Evolutionary conservation across 805 yeast genomes (phyloP), one percentile per base, ranked within the genome.

Genomic region (Hanseniaspora lachancei): DNA sequence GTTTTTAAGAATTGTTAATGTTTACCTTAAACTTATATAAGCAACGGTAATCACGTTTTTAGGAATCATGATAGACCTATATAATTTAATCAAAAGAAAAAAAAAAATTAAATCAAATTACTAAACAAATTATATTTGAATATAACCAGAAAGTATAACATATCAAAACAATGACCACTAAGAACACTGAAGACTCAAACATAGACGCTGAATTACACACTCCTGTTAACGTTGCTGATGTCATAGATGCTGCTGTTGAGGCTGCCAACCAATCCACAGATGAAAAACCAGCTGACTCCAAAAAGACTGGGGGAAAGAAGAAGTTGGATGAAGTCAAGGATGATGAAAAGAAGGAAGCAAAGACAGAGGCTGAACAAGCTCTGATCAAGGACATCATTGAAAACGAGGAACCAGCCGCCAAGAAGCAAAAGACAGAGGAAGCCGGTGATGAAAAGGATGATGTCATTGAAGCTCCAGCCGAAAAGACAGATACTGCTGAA

Each of bases 401-500:
- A n/a, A 36, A 36, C n/a, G 35, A 47, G 8, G 44, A 39, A 12
- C 38, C 21, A 16, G 34, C 23, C 24, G 49, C 18, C 39, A 27
- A 42, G 40, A 42, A 23, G 47, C 21, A 27, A 18, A 46, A 27
- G 34, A 24, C 23, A 15, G 52, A 54, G 21, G 49, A 47, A 13
- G 50, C 34, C 2, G 59, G 48, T n/a, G 35, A 49, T 10, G 58
- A 35, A 18, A 47, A 54, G 21, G 49, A 43, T 9, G 46, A 43
- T 15, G 46, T 21, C 13, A 21, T 32, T 41, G 41, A 36, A 38
- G 49, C 49, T 10, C 20, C 50, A 24, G 34, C 10, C 15, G 50
- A 27, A 3, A 24, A 46, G 29, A 36, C 47, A 66, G 64, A 9
- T 66, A 63, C 54, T 64, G 68, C 68, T 62, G 63, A 53, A 63